phyloP scores from a whole-genome alignment of 1,284 basidiomycete species.

The Cronartium quercuum region DNA sequence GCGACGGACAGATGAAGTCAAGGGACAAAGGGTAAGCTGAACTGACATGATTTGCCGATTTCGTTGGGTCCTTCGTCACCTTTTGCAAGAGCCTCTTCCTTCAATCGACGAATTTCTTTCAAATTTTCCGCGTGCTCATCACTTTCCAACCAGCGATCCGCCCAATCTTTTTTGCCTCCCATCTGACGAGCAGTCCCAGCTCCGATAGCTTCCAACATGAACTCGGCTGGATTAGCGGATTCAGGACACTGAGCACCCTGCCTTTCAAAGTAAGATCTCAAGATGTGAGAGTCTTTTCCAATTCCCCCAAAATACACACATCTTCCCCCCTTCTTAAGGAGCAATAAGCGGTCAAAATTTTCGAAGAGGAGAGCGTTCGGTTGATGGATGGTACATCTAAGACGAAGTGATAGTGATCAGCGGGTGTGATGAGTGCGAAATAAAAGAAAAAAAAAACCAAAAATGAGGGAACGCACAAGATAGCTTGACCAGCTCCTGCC shows the following conservation, averaged over 20 bases:
- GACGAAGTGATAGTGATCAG: slow-evolving; percentile 48
- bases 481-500: slow-evolving; percentile 73
- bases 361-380: slow-evolving; percentile 59
- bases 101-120: slow-evolving; percentile 52
- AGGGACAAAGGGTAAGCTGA: neutral
- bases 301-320: slow-evolving; percentile 59
- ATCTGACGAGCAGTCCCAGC: slow-evolving; percentile 47
- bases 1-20: neutral
- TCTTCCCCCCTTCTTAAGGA: slow-evolving; percentile 55
- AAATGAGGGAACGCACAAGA: slow-evolving; percentile 57
- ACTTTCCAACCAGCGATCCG: slow-evolving; percentile 50
- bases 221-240: slow-evolving; percentile 55
- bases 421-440: slow-evolving; percentile 57
- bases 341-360: slow-evolving; percentile 58
- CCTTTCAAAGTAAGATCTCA: slow-evolving; percentile 56
- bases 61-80: slow-evolving; percentile 46
- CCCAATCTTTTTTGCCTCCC: slow-evolving; percentile 49
- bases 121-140: slow-evolving; percentile 48
- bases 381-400: slow-evolving; percentile 53
- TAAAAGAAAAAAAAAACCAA: neutral
- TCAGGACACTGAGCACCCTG: slow-evolving; percentile 55
- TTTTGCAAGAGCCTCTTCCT: slow-evolving; percentile 51
- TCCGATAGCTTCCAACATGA: slow-evolving; percentile 50
- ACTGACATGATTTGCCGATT: neutral
- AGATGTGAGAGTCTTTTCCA: slow-evolving; percentile 54